Evolutionary conservation across 495 filamentous ascomycete genomes (phyloP), one percentile per base, ranked within the genome.

Genomic region (Aspergillus affinis): DNA sequence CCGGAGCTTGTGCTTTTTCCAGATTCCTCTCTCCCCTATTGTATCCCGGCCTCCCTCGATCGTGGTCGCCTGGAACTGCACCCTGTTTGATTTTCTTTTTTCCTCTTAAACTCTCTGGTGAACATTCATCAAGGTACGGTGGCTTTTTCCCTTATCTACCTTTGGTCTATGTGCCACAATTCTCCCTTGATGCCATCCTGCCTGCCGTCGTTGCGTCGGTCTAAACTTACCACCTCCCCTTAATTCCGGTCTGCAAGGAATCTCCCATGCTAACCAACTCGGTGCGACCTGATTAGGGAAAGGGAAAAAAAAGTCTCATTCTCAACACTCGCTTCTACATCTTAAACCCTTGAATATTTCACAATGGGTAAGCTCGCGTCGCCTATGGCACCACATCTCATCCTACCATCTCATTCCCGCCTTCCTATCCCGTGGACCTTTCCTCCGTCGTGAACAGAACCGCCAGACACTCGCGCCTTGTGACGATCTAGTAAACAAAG

Each of bases 321-420:
- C 59, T 62, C 60, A 15, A 69, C 69, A 61, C 64, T 71, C 69
- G 69, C 69, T 71, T 65, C 60, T 51, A 63, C 19, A 57, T 55
- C 47, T 36, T 59, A 58, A 64, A 23, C 23, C 59, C 61, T 59
- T 59, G 51, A 61, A 57, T 64, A 64, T 66, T 69, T 67, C 68
- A 69, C 62, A 73, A 78, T 78, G 76, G 75, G 76, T 78, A 78
- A 76, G 76, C 70, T 64, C 26, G 47, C 59, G 46, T 61, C 53
- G 58, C 36, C 59, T 50, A 27, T 32, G 53, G 21, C 54, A 36
- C 54, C 59, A 49, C 48, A 44, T 57, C 47, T 52, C 27, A 55
- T 57, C 58, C 48, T 51, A 50, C 57, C 46, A 62, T 55, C 30
- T 62, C 15, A 50, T 36, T 48, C 13, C 54, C 46, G 10, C 47